Percentiles rank a stretch among this genome's conserved stretches.
Conservation (phyloP, 257 asterid genomes). For the Solanum pennellii region DNA sequence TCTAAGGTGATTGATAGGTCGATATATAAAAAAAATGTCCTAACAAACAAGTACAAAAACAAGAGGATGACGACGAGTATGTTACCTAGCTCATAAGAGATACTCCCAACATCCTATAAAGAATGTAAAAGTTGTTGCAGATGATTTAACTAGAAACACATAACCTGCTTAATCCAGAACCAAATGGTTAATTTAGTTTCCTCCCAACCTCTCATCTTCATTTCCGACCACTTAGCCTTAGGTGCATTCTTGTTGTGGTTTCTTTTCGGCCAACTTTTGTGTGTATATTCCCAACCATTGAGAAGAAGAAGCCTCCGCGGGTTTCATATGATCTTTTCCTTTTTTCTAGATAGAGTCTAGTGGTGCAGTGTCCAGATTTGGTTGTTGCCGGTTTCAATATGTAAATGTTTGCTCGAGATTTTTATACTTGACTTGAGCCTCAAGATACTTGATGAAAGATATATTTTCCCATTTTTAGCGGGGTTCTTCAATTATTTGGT, state of each 20-base stretch:
- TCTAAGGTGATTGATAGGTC: neutral
- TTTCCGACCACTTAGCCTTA: neutral
- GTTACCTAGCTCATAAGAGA: neutral
- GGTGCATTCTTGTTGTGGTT: neutral
- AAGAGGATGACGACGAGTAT: neutral
- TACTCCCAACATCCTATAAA: neutral
- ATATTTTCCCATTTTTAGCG: too few relatives aligned
- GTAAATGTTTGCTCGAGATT: too few relatives aligned
- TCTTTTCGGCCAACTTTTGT: neutral
- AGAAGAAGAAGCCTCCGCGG: neutral
- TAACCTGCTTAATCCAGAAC: too few relatives aligned
- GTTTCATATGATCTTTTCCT: neutral
- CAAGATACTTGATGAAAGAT: too few relatives aligned
- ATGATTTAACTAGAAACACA: too few relatives aligned
- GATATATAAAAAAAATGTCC: neutral
- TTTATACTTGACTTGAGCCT: too few relatives aligned
- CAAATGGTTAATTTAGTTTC: too few relatives aligned
- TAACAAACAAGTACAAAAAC: neutral
- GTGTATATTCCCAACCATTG: neutral
- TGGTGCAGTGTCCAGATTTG: neutral
- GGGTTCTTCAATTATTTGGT: too few relatives aligned
- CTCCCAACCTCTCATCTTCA: neutral
- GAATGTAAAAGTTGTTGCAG: too few relatives aligned
- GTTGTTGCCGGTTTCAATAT: neutral
- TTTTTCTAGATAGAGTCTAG: neutral